A percentile compares a stretch with the other conserved stretches of the same genome.
Evolutionary conservation across 73 alveolate species (phyloP).

Genomic region (Durusdinium trenchii): DNA sequence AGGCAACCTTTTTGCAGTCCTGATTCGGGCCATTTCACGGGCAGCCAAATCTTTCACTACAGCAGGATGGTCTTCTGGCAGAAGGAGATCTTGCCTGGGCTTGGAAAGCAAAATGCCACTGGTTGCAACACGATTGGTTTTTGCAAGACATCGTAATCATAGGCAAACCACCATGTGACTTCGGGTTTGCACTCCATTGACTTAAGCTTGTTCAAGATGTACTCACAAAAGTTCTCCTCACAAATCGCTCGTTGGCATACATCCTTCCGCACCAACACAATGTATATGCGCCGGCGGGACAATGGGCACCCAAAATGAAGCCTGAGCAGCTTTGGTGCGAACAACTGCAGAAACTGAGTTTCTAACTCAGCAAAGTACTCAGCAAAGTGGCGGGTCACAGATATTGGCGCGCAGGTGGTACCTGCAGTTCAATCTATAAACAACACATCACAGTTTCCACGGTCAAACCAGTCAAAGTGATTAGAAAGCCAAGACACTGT

Average conservation of each 20-base stretch:
- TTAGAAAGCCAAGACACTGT: neutral
- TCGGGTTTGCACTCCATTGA: neutral
- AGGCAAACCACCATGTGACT: neutral
- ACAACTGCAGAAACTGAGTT: too few relatives aligned
- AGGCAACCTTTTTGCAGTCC: neutral
- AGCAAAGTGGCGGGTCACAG: neutral
- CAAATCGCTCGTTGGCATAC: too few relatives aligned
- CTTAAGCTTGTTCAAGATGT: too few relatives aligned
- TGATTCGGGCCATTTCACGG: neutral
- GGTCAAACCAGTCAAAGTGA: too few relatives aligned
- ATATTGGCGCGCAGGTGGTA: neutral
- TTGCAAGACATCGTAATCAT: neutral
- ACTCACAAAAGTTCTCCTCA: too few relatives aligned
- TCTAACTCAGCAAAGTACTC: too few relatives aligned
- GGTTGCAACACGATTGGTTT: neutral
- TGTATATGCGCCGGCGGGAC: too few relatives aligned
- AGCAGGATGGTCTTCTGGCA: neutral
- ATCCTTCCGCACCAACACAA: too few relatives aligned
- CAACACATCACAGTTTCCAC: neutral
- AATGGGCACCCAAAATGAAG: too few relatives aligned
- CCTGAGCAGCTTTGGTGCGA: too few relatives aligned
- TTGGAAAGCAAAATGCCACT: neutral
- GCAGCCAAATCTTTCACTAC: neutral
- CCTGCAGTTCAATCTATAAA: neutral
- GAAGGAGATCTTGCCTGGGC: neutral